Evolutionary conservation across 192 early-diverging fungal species (phyloP).

Genomic region (Entomortierella lignicola): DNA sequence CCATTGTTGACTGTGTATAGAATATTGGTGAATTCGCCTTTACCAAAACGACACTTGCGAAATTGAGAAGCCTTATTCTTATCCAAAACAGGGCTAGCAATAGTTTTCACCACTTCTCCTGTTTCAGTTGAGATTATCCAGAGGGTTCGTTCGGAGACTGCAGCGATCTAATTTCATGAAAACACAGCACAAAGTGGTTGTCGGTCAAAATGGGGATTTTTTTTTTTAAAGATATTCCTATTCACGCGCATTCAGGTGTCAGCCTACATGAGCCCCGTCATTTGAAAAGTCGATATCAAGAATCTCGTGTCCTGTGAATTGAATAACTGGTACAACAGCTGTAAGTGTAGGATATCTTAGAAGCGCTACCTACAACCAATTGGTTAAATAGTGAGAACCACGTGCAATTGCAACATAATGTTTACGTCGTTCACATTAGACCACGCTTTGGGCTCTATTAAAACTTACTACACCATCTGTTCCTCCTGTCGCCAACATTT

Average conservation of each 20-base stretch:
- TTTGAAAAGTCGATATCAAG: constrained; percentile 75
- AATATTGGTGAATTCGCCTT: constrained; percentile 62
- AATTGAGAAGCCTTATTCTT: constrained; percentile 60
- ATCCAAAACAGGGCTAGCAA: constrained; percentile 53
- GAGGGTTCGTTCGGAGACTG: constrained; percentile 60
- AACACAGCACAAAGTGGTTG: background rate
- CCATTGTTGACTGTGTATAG: constrained; percentile 77
- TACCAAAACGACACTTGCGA: constrained; percentile 69
- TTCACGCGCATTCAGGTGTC: background rate
- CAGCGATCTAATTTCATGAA: constrained; percentile 56
- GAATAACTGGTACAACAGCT: constrained; percentile 58
- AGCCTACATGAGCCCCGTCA: constrained; percentile 46
- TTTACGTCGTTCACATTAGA: no score
- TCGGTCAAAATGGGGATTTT: no score
- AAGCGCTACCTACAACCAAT: constrained; percentile 42
- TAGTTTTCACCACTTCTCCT: constrained; percentile 59
- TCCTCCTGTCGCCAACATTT: constrained; percentile 71
- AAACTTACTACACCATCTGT: constrained; percentile 74
- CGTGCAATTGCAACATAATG: no score
- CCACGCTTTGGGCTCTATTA: background rate
- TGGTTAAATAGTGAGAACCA: background rate
- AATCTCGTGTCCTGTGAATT: constrained; percentile 69
- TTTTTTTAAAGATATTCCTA: no score
- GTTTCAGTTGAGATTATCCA: constrained; percentile 56
- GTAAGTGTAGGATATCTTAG: constrained; percentile 73